Base-by-base conservation (phyloP, 2,329 filamentous ascomycete genomes). In the Zymoseptoria pseudotritici region DNA sequence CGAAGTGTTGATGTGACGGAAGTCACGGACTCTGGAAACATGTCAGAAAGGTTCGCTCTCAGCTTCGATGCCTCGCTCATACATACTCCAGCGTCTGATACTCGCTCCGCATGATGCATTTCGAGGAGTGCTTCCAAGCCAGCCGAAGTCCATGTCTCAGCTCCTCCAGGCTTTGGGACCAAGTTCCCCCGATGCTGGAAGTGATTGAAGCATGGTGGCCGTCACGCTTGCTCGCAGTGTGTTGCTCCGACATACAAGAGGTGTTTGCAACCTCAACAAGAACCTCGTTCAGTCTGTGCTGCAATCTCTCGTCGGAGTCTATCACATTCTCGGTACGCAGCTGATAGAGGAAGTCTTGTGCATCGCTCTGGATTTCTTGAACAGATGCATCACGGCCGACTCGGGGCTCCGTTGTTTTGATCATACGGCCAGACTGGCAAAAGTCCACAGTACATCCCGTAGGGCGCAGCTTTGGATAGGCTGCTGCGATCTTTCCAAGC, bases 51-150 rank as follows among this genome's bases (percentile, higher is more conserved):
- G 7, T 46, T 46, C 4, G 36, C 5, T 6, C 17, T n/a, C 17
- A 17, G 17, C 36, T 2, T 46, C 13, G 3, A n/a, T 0, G 5
- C 13, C 22, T n/a, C 36, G 6, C 17, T 46, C 3, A 46, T 46
- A 46, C 36, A 17, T 17, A n/a, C 31, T 54, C 20, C 24, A 60
- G 50, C 19, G 17, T 60, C 22, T 36, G 31, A 8, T 52, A 57
- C 22, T 60, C 58, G 24, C 58, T 60, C 42, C 58, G 29, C 58
- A 60, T 60, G 26, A 60, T 60, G 51, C 58, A 60, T 36, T 56
- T 59, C 20, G 26, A 17, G 11, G 58, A 56, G 36, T 59, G 54
- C 58, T 59, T 56, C 58, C 58, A 59, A 19, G 58, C 58, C 8
- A 59, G 54, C 46, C 54, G 26, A 4, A 59, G 21, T 7, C 58